These are phyloP conservation scores for Serendipita vermifera DNA, from an alignment of 768 basidiomycete genomes.

Conservation along the genomic window DNA sequence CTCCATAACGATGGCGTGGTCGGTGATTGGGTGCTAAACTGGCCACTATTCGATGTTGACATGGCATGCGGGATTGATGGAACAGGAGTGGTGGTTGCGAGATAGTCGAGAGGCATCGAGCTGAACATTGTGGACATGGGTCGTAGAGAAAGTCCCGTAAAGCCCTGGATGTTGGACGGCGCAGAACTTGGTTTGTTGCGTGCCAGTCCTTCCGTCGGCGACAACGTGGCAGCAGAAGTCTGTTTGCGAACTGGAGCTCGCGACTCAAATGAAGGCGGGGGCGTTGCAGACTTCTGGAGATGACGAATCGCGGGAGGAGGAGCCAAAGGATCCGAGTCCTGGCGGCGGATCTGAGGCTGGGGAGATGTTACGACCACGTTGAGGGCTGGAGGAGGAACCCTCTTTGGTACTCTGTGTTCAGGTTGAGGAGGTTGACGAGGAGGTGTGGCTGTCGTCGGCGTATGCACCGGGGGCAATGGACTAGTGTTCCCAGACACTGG, in stretches of 20 bases:
- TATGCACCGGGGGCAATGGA: conserved; percentile 17
- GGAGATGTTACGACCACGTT: conserved; percentile 6
- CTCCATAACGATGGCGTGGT: conserved; percentile 1
- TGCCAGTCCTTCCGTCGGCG: not conserved
- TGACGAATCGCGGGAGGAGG: not conserved
- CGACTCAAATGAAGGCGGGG: not conserved
- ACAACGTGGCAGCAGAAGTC: not conserved
- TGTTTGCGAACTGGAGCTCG: not conserved
- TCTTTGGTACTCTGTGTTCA: not conserved
- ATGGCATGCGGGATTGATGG: conserved; percentile 24
- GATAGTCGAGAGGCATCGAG: conserved; percentile 43
- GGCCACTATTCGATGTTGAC: not conserved
- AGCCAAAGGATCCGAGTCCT: not conserved
- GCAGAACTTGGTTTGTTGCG: conserved; percentile 39
- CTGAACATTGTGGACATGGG: conserved; percentile 69
- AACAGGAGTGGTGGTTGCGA: conserved; percentile 23
- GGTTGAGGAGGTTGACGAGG: conserved; percentile 20
- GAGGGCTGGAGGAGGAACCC: not conserved
- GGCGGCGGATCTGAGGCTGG: not conserved
- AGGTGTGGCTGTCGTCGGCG: conserved; percentile 14
- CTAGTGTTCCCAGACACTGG: conserved; percentile 16
- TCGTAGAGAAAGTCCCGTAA: conserved; percentile 54
- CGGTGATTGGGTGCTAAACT: conserved; percentile 12
- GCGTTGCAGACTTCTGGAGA: not conserved
- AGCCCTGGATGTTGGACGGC: conserved; percentile 48